Conservation (phyloP, 2,329 filamentous ascomycete species). For the Karstenula rhodostoma region DNA sequence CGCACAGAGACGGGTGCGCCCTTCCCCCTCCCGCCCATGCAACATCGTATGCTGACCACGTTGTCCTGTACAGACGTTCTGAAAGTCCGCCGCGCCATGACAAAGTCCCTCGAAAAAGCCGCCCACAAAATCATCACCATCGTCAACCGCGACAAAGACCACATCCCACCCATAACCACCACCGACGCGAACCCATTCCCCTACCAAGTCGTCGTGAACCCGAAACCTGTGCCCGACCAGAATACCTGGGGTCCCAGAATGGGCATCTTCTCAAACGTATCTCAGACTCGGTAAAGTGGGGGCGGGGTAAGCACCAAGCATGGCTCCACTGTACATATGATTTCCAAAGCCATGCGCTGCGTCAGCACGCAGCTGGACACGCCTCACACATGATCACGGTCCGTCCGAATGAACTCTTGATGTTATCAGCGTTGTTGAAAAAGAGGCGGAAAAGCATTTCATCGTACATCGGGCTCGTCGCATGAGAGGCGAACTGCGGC, state of each 20-base stretch:
- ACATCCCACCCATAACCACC: conserved; percentile 96
- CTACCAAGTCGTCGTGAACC: conserved; percentile 90
- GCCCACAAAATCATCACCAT: conserved; percentile 89
- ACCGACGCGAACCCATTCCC: conserved; percentile 93
- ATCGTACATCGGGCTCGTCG: not conserved
- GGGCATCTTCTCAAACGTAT: conserved; percentile 55
- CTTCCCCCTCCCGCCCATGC: not conserved
- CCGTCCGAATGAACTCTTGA: not conserved
- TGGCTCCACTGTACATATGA: conserved; percentile 22
- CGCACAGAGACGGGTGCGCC: conserved; percentile 82
- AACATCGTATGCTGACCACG: not conserved
- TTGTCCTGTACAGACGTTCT: conserved; percentile 70
- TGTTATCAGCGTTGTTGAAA: not conserved
- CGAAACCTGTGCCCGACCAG: conserved; percentile 67
- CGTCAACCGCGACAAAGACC: conserved; percentile 88
- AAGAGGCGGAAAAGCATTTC: conserved; percentile 3
- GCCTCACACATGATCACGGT: not conserved
- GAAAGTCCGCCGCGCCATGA: conserved; percentile 90
- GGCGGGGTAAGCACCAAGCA: conserved; percentile 11
- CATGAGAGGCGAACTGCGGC: not conserved
- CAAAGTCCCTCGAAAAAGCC: conserved; percentile 84
- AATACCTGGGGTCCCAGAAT: conserved; percentile 78
- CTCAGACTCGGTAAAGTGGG: not conserved
- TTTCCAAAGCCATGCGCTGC: conserved; percentile 11
- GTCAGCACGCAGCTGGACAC: not conserved